These are phyloP conservation scores for Termitomyces sp. DNA, from an alignment of 1,284 basidiomycete genomes.

Conservation along the genomic window DNA sequence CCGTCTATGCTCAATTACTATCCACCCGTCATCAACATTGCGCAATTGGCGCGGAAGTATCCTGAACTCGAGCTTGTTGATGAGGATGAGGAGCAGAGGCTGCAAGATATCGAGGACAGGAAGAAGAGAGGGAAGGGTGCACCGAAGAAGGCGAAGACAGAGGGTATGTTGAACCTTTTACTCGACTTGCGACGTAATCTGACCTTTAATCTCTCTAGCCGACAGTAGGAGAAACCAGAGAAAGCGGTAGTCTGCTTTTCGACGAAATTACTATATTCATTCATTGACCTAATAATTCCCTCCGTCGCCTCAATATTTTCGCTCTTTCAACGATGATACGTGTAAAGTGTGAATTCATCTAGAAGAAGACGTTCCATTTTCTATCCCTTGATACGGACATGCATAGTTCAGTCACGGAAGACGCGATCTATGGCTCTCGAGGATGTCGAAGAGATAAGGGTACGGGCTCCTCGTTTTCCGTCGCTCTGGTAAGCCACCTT, in stretches of 20 bases:
- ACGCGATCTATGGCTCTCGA: neutral
- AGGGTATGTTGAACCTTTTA: slow-evolving; percentile 40
- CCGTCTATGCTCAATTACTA: slow-evolving; percentile 80
- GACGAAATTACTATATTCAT: neutral
- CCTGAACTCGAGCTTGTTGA: slow-evolving; percentile 57
- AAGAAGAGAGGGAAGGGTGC: slow-evolving; percentile 75
- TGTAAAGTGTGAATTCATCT: neutral
- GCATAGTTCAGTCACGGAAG: neutral
- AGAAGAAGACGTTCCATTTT: neutral
- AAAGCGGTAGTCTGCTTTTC: slow-evolving; percentile 27
- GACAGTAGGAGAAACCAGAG: slow-evolving; percentile 40
- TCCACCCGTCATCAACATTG: slow-evolving; percentile 50
- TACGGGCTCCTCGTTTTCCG: neutral
- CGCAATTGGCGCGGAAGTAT: slow-evolving; percentile 44
- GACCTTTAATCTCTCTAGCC: slow-evolving; percentile 22
- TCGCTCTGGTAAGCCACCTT: neutral
- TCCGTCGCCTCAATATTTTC: neutral
- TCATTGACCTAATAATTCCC: neutral
- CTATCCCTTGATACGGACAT: neutral
- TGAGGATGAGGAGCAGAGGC: slow-evolving; percentile 56
- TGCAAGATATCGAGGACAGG: slow-evolving; percentile 61
- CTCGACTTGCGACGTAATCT: slow-evolving; percentile 1
- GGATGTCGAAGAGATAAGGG: neutral
- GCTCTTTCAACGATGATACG: neutral
- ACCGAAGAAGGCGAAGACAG: slow-evolving; percentile 70